Percentiles rank a stretch among this genome's conserved stretches.
These are phyloP conservation scores for Andalucia godoyi DNA, from an alignment of 78 protist species.

Conservation along the genomic window DNA sequence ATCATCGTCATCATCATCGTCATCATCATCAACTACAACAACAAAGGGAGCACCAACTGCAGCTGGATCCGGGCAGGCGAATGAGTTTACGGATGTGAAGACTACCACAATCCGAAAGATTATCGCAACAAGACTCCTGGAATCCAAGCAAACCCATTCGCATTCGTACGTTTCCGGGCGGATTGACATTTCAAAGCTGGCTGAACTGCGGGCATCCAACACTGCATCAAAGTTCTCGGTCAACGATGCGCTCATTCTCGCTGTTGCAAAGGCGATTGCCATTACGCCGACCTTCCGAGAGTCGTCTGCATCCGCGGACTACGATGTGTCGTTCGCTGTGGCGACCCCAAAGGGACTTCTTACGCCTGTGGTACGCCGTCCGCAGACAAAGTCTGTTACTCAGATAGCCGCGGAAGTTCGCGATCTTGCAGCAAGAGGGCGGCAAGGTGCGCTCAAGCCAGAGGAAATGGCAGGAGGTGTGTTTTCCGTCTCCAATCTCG, in stretches of 20 bases:
- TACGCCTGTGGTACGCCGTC: background rate
- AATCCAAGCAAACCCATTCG: constrained; percentile 66
- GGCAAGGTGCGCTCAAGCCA: background rate
- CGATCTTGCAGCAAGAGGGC: background rate
- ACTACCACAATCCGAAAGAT: constrained; percentile 60
- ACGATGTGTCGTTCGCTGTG: background rate
- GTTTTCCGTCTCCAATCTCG: background rate
- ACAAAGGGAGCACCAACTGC: no score
- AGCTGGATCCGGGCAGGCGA: no score
- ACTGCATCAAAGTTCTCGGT: background rate
- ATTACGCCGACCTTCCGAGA: background rate
- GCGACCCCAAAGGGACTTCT: background rate
- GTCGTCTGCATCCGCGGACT: background rate
- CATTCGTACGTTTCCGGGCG: constrained; percentile 82
- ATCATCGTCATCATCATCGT: no score
- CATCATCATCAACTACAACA: no score
- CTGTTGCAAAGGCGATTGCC: background rate
- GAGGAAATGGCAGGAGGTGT: background rate
- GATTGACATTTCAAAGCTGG: no score
- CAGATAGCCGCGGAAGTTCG: constrained; percentile 19
- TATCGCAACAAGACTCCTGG: constrained; percentile 68
- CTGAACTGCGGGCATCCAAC: no score
- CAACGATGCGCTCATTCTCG: background rate
- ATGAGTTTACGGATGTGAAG: no score
- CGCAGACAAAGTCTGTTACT: constrained; percentile 41